Evolutionary conservation across 1,284 basidiomycete species (phyloP), one percentile per base, ranked within the genome.

Genomic region (Ustilago tritici): DNA sequence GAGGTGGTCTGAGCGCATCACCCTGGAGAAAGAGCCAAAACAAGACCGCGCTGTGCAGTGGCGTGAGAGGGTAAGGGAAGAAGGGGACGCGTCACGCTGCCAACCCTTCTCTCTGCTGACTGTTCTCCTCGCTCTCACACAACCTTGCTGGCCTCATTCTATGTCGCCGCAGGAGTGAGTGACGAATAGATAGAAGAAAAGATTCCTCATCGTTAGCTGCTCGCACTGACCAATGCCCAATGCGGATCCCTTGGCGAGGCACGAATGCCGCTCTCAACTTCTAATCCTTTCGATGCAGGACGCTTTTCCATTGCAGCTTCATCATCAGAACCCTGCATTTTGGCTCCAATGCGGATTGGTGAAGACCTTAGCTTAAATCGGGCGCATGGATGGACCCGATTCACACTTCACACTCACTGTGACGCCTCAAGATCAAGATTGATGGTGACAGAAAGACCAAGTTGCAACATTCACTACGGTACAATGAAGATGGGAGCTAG

Each of bases 11-110:
- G 57, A 59, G 57, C 57, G 46, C 56, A 56, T 17, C 7, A 11
- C 14, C 41, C 28, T 4, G n/a, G 14, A 41, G 11, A 6, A 7
- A 17, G 9, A 7, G 31, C 28, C 23, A 40, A 56, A 28, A 56
- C 32, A 56, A 56, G 28, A 31, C 28, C 49, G 49, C 49, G 49
- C 31, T 32, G 14, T 14, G 14, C n/a, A 15, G 15, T 15, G 7
- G 15, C 12, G 17, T 17, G 41, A 15, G n/a, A 17, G 41, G 1
- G 7, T 10, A 15, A 49, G 46, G 15, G 6, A 41, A 17, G 36
- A 31, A n/a, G 41, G 34, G 43, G 43, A 58, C 56, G 56, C 56
- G 56, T 49, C 56, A 58, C 56, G 56, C 43, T 35, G 5, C 15
- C 11, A 11, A 5, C 19, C 0, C 6, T 23, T 9, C 9, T 28